Percentiles rank a stretch among this genome's conserved stretches.
These are phyloP conservation scores for Pythium pectinolyticum DNA, from an alignment of 352 stramenopile genomes.

Conservation along the genomic window DNA sequence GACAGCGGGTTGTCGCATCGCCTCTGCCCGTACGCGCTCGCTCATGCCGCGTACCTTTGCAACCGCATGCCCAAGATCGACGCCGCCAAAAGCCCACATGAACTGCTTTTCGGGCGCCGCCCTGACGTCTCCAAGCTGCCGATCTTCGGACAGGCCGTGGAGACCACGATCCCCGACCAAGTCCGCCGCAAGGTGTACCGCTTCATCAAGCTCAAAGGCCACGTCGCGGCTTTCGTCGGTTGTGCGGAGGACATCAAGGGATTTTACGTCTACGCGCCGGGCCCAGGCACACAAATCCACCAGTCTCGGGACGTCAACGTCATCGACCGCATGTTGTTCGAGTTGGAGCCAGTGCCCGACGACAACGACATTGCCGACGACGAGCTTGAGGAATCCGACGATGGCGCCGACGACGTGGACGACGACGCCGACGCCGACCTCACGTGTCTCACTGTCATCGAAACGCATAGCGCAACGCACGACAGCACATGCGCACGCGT, in stretches of 20 bases:
- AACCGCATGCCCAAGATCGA: background rate
- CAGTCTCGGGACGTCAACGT: conserved; percentile 1
- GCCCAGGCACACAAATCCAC: background rate
- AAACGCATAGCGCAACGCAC: background rate
- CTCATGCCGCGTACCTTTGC: conserved; percentile 1
- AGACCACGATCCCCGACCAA: background rate
- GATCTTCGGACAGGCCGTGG: conserved; percentile 9
- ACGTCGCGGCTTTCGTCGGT: conserved; percentile 10
- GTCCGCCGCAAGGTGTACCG: background rate
- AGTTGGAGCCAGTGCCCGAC: background rate
- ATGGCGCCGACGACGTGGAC: background rate
- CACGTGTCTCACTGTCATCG: no score
- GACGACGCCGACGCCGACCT: background rate
- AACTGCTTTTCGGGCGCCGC: background rate
- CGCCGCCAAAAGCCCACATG: background rate
- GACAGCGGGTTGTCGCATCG: background rate
- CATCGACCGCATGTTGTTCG: conserved; percentile 12
- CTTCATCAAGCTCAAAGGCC: background rate
- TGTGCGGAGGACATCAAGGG: conserved; percentile 8
- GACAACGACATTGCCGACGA: background rate
- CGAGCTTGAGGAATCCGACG: background rate
- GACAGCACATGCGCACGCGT: conserved; percentile 1
- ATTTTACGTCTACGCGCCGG: background rate
- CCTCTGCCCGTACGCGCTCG: background rate
- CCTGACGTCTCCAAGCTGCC: background rate